These are phyloP conservation scores for Pestalotiopsis sp. DNA, from an alignment of 2,329 filamentous ascomycete genomes.

Conservation along the genomic window DNA sequence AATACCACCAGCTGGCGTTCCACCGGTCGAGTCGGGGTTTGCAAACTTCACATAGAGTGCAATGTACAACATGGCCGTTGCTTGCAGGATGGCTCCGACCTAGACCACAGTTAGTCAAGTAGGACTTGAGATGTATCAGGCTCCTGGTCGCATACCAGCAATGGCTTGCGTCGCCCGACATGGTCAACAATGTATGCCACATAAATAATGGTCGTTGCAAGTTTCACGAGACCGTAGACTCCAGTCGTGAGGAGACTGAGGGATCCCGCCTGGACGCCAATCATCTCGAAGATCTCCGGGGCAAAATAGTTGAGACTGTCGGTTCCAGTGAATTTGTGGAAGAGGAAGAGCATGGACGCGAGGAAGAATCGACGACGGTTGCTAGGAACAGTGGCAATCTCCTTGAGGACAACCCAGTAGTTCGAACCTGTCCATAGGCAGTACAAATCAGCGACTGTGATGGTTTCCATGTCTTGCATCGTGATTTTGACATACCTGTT, in stretches of 20 bases:
- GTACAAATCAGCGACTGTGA: constrained; percentile 22
- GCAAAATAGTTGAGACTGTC: constrained; percentile 43
- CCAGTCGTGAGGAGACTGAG: constrained; percentile 39
- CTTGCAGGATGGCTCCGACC: constrained; percentile 32
- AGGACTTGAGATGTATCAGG: not conserved
- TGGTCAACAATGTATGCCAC: constrained; percentile 34
- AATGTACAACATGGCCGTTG: constrained; percentile 34
- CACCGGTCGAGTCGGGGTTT: constrained; percentile 29
- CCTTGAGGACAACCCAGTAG: constrained; percentile 37
- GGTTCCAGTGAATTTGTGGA: constrained; percentile 44
- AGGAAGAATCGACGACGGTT: constrained; percentile 37
- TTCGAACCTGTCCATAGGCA: constrained; percentile 26
- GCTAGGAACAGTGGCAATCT: constrained; percentile 30
- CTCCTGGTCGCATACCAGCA: constrained; percentile 19
- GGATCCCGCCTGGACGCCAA: constrained; percentile 36
- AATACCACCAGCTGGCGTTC: constrained; percentile 40
- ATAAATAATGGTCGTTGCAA: constrained; percentile 33
- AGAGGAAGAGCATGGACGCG: constrained; percentile 38
- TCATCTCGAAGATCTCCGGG: constrained; percentile 41
- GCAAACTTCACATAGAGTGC: constrained; percentile 37
- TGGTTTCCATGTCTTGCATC: not conserved
- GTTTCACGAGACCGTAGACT: constrained; percentile 36
- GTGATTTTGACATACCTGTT: not conserved
- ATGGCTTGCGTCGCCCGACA: constrained; percentile 31
- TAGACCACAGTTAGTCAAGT: not conserved